These are phyloP conservation scores for Amniculicola lignicola DNA, from an alignment of 495 filamentous ascomycete genomes.

Conservation along the genomic window DNA sequence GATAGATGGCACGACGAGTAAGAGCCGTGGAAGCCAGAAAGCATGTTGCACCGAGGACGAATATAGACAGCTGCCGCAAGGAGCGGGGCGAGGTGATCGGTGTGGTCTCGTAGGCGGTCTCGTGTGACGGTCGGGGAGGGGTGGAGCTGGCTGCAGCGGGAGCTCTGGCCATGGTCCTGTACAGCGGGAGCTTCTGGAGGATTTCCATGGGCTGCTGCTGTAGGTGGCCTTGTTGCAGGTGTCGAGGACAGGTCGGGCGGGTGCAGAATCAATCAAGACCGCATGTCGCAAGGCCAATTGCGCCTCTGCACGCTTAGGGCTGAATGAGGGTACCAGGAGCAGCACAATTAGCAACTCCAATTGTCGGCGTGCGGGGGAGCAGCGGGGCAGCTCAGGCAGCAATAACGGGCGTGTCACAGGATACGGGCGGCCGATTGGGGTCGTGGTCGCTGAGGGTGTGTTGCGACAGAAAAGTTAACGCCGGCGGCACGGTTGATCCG, in stretches of 20 bases:
- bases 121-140: constrained; percentile 12
- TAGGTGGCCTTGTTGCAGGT: neutral
- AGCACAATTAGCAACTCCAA: neutral
- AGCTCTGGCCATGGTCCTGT: constrained; percentile 11
- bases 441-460: no score
- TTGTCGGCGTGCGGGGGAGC: no score
- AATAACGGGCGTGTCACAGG: no score
- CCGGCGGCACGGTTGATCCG: no score
- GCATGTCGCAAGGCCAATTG: neutral
- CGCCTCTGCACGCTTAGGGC: neutral
- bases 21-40: constrained; percentile 63
- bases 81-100: constrained; percentile 44
- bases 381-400: no score
- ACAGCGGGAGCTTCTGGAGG: constrained; percentile 8
- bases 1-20: constrained; percentile 64
- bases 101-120: constrained; percentile 26
- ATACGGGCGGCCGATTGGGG: no score
- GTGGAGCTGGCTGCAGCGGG: constrained; percentile 1
- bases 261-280: constrained; percentile 15
- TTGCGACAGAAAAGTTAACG: no score
- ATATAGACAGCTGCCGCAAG: constrained; percentile 54
- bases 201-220: constrained; percentile 10
- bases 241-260: constrained; percentile 2
- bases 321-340: neutral
- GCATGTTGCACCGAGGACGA: constrained; percentile 71